Conservation (phyloP, 1,139 yeast species). For the Casaregolazyma suthepensis region DNA sequence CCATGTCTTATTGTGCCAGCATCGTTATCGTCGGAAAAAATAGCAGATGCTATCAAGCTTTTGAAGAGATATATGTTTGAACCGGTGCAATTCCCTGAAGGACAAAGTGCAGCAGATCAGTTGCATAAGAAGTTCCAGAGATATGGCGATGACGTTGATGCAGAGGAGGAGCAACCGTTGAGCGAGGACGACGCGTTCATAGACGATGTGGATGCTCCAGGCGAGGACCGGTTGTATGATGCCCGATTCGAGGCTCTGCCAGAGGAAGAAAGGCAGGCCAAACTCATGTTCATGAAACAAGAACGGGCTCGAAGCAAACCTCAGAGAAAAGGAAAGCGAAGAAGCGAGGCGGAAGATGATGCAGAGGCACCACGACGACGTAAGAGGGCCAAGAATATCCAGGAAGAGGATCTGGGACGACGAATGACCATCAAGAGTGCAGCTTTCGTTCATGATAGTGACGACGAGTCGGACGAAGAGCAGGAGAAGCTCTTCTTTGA, state of each 20-base stretch:
- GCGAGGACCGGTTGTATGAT: conserved; percentile 16
- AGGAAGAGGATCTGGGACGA: conserved; percentile 9
- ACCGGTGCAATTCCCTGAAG: conserved; percentile 39
- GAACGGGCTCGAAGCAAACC: conserved; percentile 11
- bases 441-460: conserved; percentile 56
- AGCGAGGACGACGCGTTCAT: conserved; percentile 13
- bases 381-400: conserved; percentile 6
- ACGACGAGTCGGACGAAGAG: conserved; percentile 63
- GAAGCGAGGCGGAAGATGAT: conserved; percentile 11
- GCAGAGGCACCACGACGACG: conserved; percentile 11
- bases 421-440: conserved; percentile 24
- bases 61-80: conserved; percentile 32
- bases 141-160: conserved; percentile 20
- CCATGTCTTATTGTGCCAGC: conserved; percentile 17
- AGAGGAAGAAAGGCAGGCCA: conserved; percentile 18
- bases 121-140: conserved; percentile 15
- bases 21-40: conserved; percentile 18
- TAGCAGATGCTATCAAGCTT: conserved; percentile 25
- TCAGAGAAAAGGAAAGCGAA: conserved; percentile 9
- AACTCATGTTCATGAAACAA: conserved; percentile 13
- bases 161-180: conserved; percentile 17
- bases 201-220: conserved; percentile 15
- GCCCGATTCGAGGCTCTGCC: conserved; percentile 20
- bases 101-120: conserved; percentile 36
- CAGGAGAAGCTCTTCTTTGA: conserved; percentile 49